Conservation (phyloP, 164 flowering plant genomes). For the Magnolia officinalis region DNA sequence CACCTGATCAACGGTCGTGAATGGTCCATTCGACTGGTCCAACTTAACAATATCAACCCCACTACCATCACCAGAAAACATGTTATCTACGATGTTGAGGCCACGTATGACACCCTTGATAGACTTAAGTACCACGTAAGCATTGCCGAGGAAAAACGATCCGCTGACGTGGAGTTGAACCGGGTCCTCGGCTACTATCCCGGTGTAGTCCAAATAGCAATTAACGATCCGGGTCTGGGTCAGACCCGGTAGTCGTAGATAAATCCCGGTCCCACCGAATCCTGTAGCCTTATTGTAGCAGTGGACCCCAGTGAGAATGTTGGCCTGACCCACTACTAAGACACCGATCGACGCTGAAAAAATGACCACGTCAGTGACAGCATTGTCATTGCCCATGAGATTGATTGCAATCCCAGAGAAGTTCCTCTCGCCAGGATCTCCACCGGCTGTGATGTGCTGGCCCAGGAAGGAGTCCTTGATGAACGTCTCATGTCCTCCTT, state of each 20-base stretch:
- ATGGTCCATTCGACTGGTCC: conserved; percentile 37
- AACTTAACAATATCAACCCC: conserved; percentile 67
- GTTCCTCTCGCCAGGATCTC: conserved; percentile 50
- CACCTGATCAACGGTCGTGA: conserved; percentile 56
- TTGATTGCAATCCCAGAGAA: conserved; percentile 69
- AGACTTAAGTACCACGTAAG: conserved; percentile 58
- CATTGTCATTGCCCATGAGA: conserved; percentile 71
- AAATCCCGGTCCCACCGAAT: conserved; percentile 85
- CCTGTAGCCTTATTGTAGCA: conserved; percentile 93
- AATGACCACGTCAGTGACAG: conserved; percentile 71
- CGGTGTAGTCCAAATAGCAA: conserved; percentile 80
- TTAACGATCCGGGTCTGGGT: conserved; percentile 80
- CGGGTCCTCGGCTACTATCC: conserved; percentile 90
- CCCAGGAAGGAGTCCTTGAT: conserved; percentile 78
- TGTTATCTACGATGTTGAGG: conserved; percentile 69
- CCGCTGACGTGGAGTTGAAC: conserved; percentile 63
- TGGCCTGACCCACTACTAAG: conserved; percentile 70
- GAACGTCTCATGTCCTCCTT: conserved; percentile 74
- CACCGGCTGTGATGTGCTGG: conserved; percentile 83
- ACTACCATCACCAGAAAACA: conserved; percentile 58
- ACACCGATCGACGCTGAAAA: conserved; percentile 71
- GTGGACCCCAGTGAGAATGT: conserved; percentile 70
- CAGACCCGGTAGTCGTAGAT: conserved; percentile 34
- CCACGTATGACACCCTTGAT: conserved; percentile 55
- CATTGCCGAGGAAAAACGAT: conserved; percentile 83